Conservation (phyloP, 495 filamentous ascomycete species). For the Xanthoparmelia taractica region DNA sequence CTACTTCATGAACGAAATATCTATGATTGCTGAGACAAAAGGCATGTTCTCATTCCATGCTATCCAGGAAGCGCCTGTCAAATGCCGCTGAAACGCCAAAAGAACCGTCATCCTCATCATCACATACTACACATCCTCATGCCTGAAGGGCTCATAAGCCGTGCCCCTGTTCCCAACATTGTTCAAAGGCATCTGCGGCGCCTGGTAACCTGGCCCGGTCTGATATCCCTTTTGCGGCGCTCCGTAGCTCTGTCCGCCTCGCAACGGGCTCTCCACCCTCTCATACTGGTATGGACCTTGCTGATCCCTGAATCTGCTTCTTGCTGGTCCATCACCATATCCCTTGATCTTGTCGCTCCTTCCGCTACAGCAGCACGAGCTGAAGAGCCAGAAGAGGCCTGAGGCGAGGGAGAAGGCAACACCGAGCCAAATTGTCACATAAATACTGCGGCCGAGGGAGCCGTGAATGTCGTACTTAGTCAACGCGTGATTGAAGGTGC, state of each 20-base stretch:
- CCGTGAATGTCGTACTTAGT: conserved; percentile 59
- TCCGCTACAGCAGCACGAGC: conserved; percentile 80
- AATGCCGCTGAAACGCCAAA: conserved; percentile 11
- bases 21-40: no score
- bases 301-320: conserved; percentile 27
- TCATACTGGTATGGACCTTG: conserved; percentile 37
- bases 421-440: conserved; percentile 67
- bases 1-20: not conserved
- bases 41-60: not conserved
- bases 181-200: conserved; percentile 25
- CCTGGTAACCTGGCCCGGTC: conserved; percentile 17
- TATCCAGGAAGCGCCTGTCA: conserved; percentile 3
- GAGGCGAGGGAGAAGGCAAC: conserved; percentile 65
- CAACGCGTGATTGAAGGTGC: conserved; percentile 52
- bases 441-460: conserved; percentile 57
- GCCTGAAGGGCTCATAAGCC: conserved; percentile 40
- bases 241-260: conserved; percentile 16
- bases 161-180: conserved; percentile 21
- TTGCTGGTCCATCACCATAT: conserved; percentile 24
- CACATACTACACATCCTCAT: conserved; percentile 16
- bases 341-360: conserved; percentile 30
- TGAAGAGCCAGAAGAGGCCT: conserved; percentile 82
- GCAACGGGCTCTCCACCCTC: conserved; percentile 31
- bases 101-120: not conserved
- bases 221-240: conserved; percentile 15